These are phyloP conservation scores for Jamesozyma lodderae DNA, from an alignment of 805 yeast genomes.

Conservation along the genomic window DNA sequence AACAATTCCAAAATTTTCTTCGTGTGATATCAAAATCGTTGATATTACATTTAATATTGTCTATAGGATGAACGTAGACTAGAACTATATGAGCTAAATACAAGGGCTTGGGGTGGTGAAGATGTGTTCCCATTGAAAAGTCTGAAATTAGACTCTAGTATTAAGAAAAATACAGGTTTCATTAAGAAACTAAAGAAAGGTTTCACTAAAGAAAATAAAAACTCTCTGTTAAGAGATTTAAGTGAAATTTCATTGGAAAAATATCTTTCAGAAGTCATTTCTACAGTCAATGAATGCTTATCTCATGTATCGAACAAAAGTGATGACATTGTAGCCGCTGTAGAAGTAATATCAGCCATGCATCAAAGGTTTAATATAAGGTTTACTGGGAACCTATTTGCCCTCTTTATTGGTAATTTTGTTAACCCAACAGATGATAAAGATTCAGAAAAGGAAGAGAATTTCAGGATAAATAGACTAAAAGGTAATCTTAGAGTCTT, in stretches of 20 bases:
- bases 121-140: constrained; percentile 22
- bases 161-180: constrained; percentile 76
- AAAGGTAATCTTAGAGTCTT: constrained; percentile 42
- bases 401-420: constrained; percentile 36
- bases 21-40: too few relatives aligned
- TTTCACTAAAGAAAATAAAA: constrained; percentile 43
- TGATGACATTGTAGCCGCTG: constrained; percentile 53
- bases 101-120: constrained; percentile 47
- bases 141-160: constrained; percentile 54
- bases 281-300: constrained; percentile 56
- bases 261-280: constrained; percentile 60
- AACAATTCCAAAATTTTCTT: too few relatives aligned
- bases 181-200: constrained; percentile 58
- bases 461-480: constrained; percentile 34
- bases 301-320: constrained; percentile 38
- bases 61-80: constrained; percentile 9
- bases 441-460: constrained; percentile 36
- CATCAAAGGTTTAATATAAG: constrained; percentile 60
- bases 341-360: constrained; percentile 58
- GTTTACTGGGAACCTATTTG: constrained; percentile 45
- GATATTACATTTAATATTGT: too few relatives aligned
- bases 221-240: constrained; percentile 50
- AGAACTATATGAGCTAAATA: constrained; percentile 35
- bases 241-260: constrained; percentile 56
- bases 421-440: constrained; percentile 24